Evolutionary conservation across 169 alveolate genomes (phyloP).

Genomic region (Plasmodium ovale): DNA sequence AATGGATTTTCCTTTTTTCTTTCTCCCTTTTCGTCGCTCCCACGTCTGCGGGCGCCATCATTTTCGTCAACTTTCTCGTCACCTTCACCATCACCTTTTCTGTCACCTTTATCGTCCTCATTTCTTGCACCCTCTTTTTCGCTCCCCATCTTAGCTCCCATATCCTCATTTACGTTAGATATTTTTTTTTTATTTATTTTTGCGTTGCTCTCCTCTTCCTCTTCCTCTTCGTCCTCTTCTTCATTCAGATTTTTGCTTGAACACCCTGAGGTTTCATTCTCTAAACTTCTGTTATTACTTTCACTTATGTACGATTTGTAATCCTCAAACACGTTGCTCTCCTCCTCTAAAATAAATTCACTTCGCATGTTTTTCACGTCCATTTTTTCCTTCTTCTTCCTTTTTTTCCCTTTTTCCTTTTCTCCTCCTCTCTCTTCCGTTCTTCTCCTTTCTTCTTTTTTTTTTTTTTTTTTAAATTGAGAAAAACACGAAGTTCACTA

Average conservation of each 20-base stretch:
- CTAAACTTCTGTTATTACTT: slow-evolving; percentile 16
- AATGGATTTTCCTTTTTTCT: neutral
- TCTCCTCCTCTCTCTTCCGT: neutral
- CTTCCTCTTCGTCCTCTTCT: slow-evolving; percentile 34
- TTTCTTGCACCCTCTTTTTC: neutral
- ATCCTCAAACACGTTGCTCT: slow-evolving; percentile 64
- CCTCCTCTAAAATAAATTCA: slow-evolving; percentile 69
- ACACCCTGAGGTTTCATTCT: neutral
- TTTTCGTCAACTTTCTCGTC: neutral
- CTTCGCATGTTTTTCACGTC: slow-evolving; percentile 64
- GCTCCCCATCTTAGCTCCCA: neutral
- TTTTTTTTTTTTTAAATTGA: neutral
- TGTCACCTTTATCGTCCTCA: neutral
- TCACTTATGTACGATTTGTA: slow-evolving; percentile 63
- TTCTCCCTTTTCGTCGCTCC: neutral
- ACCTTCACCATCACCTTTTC: neutral
- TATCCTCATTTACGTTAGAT: neutral
- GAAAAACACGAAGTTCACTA: too few relatives aligned
- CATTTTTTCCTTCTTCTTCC: slow-evolving; percentile 1
- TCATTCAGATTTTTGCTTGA: slow-evolving; percentile 30
- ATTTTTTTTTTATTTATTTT: neutral
- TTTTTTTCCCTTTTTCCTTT: slow-evolving; percentile 1
- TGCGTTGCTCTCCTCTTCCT: neutral
- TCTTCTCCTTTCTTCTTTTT: neutral
- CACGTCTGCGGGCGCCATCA: neutral